phyloP scores from a whole-genome alignment of 371 early-diverging fungal genomes.

The Mucor sp. region DNA sequence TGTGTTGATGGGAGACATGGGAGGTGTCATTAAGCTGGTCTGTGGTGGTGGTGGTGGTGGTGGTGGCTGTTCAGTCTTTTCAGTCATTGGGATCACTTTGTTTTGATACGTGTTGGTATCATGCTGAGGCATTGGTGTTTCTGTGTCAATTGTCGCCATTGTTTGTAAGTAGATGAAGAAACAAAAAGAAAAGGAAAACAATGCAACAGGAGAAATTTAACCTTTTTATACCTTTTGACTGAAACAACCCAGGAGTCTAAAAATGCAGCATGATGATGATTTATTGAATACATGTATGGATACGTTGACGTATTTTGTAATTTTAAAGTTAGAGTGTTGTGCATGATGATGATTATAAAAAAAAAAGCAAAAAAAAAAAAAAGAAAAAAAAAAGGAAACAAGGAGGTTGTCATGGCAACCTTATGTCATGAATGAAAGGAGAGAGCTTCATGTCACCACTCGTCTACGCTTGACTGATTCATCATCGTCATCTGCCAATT shows the following conservation, averaged over 20 bases:
- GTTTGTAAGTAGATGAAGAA: not conserved
- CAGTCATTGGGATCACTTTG: slow-evolving; percentile 2
- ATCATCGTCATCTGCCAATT: slow-evolving; percentile 14
- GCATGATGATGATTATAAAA: slow-evolving; percentile 4
- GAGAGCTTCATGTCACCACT: not conserved
- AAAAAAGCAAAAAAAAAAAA: too few relatives aligned
- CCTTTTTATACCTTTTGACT: slow-evolving; percentile 1
- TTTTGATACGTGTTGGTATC: not conserved
- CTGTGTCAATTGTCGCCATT: not conserved
- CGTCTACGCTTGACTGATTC: slow-evolving; percentile 2
- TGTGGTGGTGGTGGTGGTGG: too few relatives aligned
- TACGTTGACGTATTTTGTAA: not conserved
- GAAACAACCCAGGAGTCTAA: not conserved
- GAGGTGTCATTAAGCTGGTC: slow-evolving; percentile 13
- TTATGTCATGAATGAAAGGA: not conserved
- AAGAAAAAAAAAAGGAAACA: not conserved
- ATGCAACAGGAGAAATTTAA: not conserved
- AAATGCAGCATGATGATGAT: slow-evolving; percentile 1
- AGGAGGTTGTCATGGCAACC: not conserved
- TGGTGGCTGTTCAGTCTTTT: slow-evolving; percentile 11
- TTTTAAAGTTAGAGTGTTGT: not conserved
- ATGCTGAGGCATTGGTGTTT: not conserved
- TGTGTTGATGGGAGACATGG: slow-evolving; percentile 65
- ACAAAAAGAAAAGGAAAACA: slow-evolving; percentile 1
- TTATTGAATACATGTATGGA: not conserved